These are phyloP conservation scores for Botrytis medusae DNA, from an alignment of 2,329 filamentous ascomycete genomes.

Conservation along the genomic window DNA sequence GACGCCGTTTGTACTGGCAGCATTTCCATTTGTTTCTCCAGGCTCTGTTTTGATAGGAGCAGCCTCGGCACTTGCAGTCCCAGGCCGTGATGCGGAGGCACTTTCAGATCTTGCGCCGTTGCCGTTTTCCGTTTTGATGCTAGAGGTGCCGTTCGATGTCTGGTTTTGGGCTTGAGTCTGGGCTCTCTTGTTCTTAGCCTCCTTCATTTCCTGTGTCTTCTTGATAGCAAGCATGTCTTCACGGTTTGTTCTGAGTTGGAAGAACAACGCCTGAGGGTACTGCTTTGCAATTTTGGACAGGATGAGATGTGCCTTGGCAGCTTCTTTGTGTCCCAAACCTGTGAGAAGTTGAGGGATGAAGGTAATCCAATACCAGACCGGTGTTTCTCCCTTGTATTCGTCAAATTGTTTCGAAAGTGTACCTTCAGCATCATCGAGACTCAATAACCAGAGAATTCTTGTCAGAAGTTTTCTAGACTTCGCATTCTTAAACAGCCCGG, in stretches of 20 bases:
- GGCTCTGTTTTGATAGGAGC: conserved; percentile 38
- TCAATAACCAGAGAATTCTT: conserved; percentile 91
- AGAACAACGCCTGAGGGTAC: conserved; percentile 94
- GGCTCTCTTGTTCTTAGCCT: conserved; percentile 50
- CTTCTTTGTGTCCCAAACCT: conserved; percentile 88
- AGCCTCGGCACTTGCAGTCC: conserved; percentile 46
- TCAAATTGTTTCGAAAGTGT: conserved; percentile 84
- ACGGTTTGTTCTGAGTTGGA: conserved; percentile 86
- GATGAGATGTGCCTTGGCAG: conserved; percentile 79
- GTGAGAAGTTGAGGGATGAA: conserved; percentile 96
- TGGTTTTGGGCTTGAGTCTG: conserved; percentile 32
- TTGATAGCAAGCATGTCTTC: conserved; percentile 94
- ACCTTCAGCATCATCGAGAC: conserved; percentile 84
- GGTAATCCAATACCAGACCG: conserved; percentile 99
- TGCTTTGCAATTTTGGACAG: conserved; percentile 92
- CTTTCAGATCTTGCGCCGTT: conserved; percentile 30
- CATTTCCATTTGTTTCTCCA: conserved; percentile 29
- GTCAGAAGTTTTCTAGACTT: conserved; percentile 94
- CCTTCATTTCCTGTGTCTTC: conserved; percentile 79
- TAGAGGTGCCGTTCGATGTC: conserved; percentile 25
- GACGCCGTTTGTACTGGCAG: conserved; percentile 15
- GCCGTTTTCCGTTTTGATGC: conserved; percentile 36
- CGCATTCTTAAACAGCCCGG: conserved; percentile 93
- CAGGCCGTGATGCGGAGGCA: conserved; percentile 41
- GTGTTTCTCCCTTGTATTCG: conserved; percentile 94